These are phyloP conservation scores for Fusarium pseudonygamai DNA, from an alignment of 2,329 filamentous ascomycete genomes.

Conservation along the genomic window DNA sequence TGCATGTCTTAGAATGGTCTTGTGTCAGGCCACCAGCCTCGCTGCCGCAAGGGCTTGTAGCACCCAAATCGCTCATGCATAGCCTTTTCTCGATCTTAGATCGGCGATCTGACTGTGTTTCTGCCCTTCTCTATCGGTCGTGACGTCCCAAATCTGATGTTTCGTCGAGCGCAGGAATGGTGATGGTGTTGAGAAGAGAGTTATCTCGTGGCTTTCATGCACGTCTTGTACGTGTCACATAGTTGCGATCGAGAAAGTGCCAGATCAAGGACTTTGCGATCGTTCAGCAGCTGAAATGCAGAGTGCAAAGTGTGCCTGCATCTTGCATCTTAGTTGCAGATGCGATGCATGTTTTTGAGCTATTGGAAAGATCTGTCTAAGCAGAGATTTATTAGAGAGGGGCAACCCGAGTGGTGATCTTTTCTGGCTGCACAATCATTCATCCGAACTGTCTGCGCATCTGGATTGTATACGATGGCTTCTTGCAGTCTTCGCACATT, in stretches of 20 bases:
- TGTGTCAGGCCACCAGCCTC: conserved; percentile 10
- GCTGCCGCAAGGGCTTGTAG: conserved; percentile 11
- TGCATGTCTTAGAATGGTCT: conserved; percentile 25
- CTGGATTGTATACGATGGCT: not conserved
- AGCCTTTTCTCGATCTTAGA: conserved; percentile 1
- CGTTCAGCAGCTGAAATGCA: conserved; percentile 1
- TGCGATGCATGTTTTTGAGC: conserved; percentile 3
- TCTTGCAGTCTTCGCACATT: not conserved
- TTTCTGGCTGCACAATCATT: not conserved
- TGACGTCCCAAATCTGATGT: conserved; percentile 20
- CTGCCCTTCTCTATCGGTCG: not conserved
- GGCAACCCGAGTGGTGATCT: not conserved
- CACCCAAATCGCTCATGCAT: conserved; percentile 3
- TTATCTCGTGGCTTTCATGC: not conserved
- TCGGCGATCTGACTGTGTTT: conserved; percentile 17
- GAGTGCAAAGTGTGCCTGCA: conserved; percentile 1
- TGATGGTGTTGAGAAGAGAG: conserved; percentile 3
- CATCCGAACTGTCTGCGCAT: not conserved
- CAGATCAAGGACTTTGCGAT: not conserved
- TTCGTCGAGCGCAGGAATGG: conserved; percentile 24
- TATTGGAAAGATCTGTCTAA: not conserved
- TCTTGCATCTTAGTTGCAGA: conserved; percentile 15
- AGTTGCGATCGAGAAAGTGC: conserved; percentile 3
- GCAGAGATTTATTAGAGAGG: not conserved
- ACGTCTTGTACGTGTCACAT: conserved; percentile 12